Base-by-base conservation (phyloP, 805 yeast species). In the Yamadazyma tumulicola region DNA sequence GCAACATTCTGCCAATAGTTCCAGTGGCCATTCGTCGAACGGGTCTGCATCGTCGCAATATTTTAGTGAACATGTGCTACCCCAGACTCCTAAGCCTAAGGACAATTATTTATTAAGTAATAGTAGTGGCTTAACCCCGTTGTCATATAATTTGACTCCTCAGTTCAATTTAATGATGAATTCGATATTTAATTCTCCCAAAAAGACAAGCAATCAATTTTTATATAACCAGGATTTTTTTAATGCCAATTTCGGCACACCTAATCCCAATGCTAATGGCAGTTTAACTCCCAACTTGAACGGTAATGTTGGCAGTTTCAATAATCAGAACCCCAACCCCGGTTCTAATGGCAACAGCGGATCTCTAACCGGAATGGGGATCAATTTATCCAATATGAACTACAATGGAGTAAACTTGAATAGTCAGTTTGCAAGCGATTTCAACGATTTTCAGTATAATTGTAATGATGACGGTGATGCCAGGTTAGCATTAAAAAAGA, bases 91-190 rank as follows among this genome's bases (percentile, higher is more conserved):
- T 8, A 58, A 49, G 35, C 41, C 32, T 26, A 57, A 54, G 35
- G 67, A 59, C 11, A 51, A 53, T 36, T 52, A 47, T 30, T 32
- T 47, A 31, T 40, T 43, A 12, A 48, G 48, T 37, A n/a, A n/a
- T n/a, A 19, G 49, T 3, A 54, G 58, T 11, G 65, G 65, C 4
- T 48, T 58, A 23, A 59, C 66, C 1, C 66, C 66, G 4, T 41
- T 56, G 39, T 43, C 52, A 1, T 59, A 52, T 46, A 62, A 59
- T 44, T 52, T 62, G 36, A 64, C 69, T 11, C 69, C 70, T 5
- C 68, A 60, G 39, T 59, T 64, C 52, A 63, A 61, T 46, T 48
- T 65, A 10, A 51, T 64, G 55, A 64, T 64, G 67, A 55, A 61
- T 43, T 52, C 63, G 17, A 52, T 59, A 49, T 54, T 59, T 57